Conservation (phyloP, 306 rosid species). For the Comarum palustre region DNA sequence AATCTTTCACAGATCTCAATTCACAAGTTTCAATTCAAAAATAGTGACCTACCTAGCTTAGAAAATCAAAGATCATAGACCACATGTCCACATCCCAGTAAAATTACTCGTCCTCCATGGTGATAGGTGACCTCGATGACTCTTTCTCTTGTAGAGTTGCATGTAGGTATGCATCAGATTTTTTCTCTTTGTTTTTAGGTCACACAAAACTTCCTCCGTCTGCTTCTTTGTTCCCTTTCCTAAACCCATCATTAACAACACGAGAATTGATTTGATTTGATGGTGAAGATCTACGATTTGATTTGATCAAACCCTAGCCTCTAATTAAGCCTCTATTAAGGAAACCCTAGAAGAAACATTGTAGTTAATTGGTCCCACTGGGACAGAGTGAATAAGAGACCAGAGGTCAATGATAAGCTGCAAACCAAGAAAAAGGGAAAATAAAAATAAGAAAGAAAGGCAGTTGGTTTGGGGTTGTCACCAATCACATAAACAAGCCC, state of each 20-base stretch:
- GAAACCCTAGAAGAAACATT: constrained; percentile 29
- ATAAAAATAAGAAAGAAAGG: constrained; percentile 12
- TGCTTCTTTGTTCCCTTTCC: constrained; percentile 14
- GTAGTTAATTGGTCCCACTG: constrained; percentile 11
- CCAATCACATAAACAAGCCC: constrained; percentile 45
- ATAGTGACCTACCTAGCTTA: not conserved
- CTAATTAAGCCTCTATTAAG: constrained; percentile 7
- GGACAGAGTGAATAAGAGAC: constrained; percentile 17
- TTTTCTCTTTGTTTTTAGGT: constrained; percentile 28
- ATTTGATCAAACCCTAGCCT: constrained; percentile 13
- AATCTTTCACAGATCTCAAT: not conserved
- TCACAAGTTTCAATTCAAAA: not conserved
- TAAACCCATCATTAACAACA: constrained; percentile 2
- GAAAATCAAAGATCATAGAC: not conserved
- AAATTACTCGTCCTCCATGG: not conserved
- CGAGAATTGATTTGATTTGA: constrained; percentile 42
- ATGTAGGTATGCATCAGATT: not conserved
- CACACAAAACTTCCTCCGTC: constrained; percentile 35
- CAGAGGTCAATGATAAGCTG: constrained; percentile 45
- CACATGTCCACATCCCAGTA: not conserved
- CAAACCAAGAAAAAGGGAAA: constrained; percentile 13
- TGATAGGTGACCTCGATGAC: constrained; percentile 10
- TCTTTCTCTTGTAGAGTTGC: not conserved
- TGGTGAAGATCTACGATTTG: constrained; percentile 42
- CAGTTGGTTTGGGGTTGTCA: constrained; percentile 60